Evolutionary conservation across 228 moss, liverwort and hornwort genomes (phyloP).

Genomic region (Sphagnum magellanicum): DNA sequence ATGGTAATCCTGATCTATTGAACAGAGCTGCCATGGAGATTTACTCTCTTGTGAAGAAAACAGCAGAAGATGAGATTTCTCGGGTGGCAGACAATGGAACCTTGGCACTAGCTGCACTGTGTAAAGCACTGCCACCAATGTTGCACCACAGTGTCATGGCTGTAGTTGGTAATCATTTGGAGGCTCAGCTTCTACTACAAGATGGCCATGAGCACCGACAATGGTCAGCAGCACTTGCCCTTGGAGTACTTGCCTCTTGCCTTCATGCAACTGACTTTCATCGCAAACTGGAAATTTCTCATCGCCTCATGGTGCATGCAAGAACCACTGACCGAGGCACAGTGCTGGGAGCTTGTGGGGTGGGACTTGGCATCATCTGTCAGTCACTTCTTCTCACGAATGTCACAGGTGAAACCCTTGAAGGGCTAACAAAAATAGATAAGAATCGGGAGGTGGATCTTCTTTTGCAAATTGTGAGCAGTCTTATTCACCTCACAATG

Average conservation of each 20-base stretch:
- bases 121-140: conserved; percentile 17
- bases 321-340: conserved; percentile 38
- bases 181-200: conserved; percentile 27
- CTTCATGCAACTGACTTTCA: conserved; percentile 43
- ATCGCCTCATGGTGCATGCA: conserved; percentile 37
- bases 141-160: conserved; percentile 3
- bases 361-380: conserved; percentile 37
- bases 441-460: conserved; percentile 26
- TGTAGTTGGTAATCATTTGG: conserved; percentile 25
- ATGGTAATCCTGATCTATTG: conserved; percentile 12
- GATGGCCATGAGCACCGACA: conserved; percentile 50
- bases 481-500: conserved; percentile 25
- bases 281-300: conserved; percentile 28
- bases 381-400: conserved; percentile 31
- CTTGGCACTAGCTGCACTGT: conserved; percentile 34
- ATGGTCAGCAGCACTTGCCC: conserved; percentile 38
- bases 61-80: conserved; percentile 32
- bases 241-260: conserved; percentile 28
- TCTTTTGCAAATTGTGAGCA: conserved; percentile 28
- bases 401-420: conserved; percentile 7
- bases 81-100: conserved; percentile 43
- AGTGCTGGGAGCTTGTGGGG: conserved; percentile 40
- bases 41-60: conserved; percentile 10
- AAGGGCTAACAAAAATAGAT: conserved; percentile 6
- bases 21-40: conserved; percentile 22